These are phyloP conservation scores for Trypanosoma platydactyli DNA, from an alignment of 208 protist species.

Conservation along the genomic window DNA sequence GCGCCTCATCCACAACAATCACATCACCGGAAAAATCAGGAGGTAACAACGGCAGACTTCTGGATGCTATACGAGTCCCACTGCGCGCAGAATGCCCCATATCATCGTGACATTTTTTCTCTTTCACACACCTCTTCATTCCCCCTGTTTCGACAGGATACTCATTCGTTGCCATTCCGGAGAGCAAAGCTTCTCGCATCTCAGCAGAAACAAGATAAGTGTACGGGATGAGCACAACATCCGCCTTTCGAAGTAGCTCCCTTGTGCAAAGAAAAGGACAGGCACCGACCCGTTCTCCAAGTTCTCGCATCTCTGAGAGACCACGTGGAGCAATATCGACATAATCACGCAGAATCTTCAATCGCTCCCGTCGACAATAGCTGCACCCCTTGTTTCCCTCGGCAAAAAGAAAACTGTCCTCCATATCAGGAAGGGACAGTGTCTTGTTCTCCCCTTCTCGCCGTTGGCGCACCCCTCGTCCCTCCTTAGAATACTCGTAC, in stretches of 20 bases:
- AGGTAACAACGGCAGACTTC: slow-evolving; percentile 14
- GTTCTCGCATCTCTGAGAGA: slow-evolving; percentile 50
- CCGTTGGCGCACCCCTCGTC: slow-evolving; percentile 35
- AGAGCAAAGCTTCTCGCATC: slow-evolving; percentile 64
- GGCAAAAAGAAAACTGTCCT: slow-evolving; percentile 2
- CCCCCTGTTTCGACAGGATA: neutral
- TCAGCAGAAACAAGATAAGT: slow-evolving; percentile 69
- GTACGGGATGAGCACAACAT: slow-evolving; percentile 86
- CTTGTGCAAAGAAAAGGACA: slow-evolving; percentile 83
- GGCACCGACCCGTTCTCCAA: slow-evolving; percentile 55
- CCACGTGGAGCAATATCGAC: slow-evolving; percentile 21
- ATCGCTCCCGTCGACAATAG: slow-evolving; percentile 22
- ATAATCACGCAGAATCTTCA: slow-evolving; percentile 35
- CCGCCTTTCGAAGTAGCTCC: slow-evolving; percentile 59
- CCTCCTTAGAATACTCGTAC: slow-evolving; percentile 60
- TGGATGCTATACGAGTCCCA: neutral
- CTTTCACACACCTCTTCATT: slow-evolving; percentile 5
- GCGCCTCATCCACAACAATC: slow-evolving; percentile 95
- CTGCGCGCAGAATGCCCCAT: slow-evolving; percentile 3
- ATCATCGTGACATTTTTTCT: slow-evolving; percentile 1
- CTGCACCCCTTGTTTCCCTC: slow-evolving; percentile 22
- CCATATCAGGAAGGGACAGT: slow-evolving; percentile 19
- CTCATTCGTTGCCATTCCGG: slow-evolving; percentile 55
- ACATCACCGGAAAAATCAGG: slow-evolving; percentile 77
- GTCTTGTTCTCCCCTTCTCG: neutral